Base-by-base conservation (phyloP, 2,329 filamentous ascomycete genomes). In the Fusarium sp. region DNA sequence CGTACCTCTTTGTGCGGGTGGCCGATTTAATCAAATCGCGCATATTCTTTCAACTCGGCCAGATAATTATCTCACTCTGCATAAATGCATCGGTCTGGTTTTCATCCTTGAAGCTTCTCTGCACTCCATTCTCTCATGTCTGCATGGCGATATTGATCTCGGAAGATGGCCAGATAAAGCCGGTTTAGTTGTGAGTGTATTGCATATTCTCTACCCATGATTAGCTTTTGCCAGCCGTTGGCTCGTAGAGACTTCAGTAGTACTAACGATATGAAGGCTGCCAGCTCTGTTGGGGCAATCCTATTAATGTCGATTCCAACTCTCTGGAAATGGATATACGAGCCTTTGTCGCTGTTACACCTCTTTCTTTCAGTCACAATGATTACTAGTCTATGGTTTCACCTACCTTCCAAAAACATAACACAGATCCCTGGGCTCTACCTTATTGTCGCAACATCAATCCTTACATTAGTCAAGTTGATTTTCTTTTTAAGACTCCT, bases 1-100 rank as follows among this genome's bases (percentile, higher is more conserved):
- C 30, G 39, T 65, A 17, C 62, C 62, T 24, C 62, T 65, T 30
- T 65, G 45, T 45, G 47, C 62, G 15, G 62, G 62, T 34, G 62
- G 62, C 14, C 54, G 62, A 6, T 58, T 65, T 45, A 56, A 56
- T 17, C 52, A 38, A 9, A 34, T 56, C 26, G 38, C 52, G 8
- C 34, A 56, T 42, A 17, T 56, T 41, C 52, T 56, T 56, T 38
- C 52, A 9, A 56, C 2, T 42, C 52, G 38, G 20, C 36, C 52
- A 38, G 52, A 56, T 42, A 56, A 13, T 10, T 56, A 56, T 20
- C 52, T 56, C n/a, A 38, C 39, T 24, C 5, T 56, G 39, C 52
- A 56, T 20, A 32, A 56, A n/a, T 56, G 26, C 30, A 42, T 42
- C 10, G 52, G 52, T 5, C 39, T 56, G 28, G 52, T 42, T 24